Base-by-base conservation (phyloP, 352 stramenopile species). In the Pythium pyrilobum region DNA sequence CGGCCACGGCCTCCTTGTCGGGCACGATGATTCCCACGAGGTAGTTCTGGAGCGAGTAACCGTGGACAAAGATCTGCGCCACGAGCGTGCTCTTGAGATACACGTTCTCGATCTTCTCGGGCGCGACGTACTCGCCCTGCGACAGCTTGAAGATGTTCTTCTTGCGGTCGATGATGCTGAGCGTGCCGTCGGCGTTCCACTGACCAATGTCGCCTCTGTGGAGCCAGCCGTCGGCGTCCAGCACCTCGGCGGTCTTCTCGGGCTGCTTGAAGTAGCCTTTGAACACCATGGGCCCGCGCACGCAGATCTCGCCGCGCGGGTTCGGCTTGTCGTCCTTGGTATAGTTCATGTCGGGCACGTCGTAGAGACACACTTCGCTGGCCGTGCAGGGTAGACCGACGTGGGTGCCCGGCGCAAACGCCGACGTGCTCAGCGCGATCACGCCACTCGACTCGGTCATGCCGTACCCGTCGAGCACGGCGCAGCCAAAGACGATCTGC, bases 331-430 rank as follows among this genome's bases (percentile, higher is more conserved):
- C 84, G 1, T 67, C 67, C 48, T 61, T 82, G 16, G 85, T 79
- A 71, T 98, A 98, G 52, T 88, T 89, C 96, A 98, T 98, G 54
- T 98, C 96, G 0, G 88, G 80, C 15, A 98, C 90, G 62, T 98
- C 87, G 32, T 89, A 81, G 10, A 98, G 78, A 21, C 92, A 87
- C 9, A 67, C 59, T 56, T 80, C 87, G 38, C 75, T 71, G 34
- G 84, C 69, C 13, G 16, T n/a, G n/a, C n/a, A 15, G 0, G 92
- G 89, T 24, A 78, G 76, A 38, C 96, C 94, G 0, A 98, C 93
- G 74, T 98, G 92, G 13, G 92, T 87, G n/a, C 79, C 79, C 13
- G 56, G 59, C 1, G 66, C 59, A 41, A 80, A 73, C 11, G 72
- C 60, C 2, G 64, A 29, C 0, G 54, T 57, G 2, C 73, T 77